Percentiles rank a stretch among this genome's conserved stretches.
Conservation (phyloP, 1,284 basidiomycete genomes). For the Hortiboletus rubellus region DNA sequence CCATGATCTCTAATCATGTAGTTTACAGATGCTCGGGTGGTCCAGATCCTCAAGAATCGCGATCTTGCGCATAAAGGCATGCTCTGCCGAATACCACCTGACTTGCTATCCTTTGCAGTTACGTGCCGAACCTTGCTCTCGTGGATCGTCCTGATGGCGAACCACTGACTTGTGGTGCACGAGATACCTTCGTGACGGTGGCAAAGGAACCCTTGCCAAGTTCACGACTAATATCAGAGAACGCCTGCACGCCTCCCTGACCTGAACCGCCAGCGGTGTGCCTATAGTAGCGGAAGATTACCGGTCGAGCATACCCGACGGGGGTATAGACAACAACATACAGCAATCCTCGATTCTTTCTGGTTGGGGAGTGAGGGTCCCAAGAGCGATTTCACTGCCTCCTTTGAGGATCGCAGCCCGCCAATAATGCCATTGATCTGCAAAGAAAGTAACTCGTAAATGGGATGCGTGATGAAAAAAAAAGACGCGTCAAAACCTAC, state of each 20-base stretch:
- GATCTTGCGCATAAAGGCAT: slow-evolving; percentile 72
- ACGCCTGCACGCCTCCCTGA: slow-evolving; percentile 53
- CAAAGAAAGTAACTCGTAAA: slow-evolving; percentile 2
- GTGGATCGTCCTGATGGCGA: slow-evolving; percentile 78
- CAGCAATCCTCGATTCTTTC: slow-evolving; percentile 32
- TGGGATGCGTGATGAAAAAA: slow-evolving; percentile 2
- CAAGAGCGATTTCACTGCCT: slow-evolving; percentile 83
- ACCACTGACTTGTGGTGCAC: slow-evolving; percentile 58
- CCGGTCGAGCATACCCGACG: neutral
- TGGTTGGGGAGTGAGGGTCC: slow-evolving; percentile 49
- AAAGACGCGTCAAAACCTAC: slow-evolving; percentile 47
- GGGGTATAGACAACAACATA: slow-evolving; percentile 7
- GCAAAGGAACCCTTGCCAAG: slow-evolving; percentile 55
- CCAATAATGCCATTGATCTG: slow-evolving; percentile 76
- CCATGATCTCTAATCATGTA: slow-evolving; percentile 72
- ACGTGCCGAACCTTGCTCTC: slow-evolving; percentile 45
- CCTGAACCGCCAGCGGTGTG: slow-evolving; percentile 53
- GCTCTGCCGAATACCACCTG: slow-evolving; percentile 25
- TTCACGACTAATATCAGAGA: slow-evolving; percentile 62
- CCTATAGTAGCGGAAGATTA: slow-evolving; percentile 34
- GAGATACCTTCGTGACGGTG: slow-evolving; percentile 69
- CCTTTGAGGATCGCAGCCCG: slow-evolving; percentile 63
- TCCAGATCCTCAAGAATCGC: slow-evolving; percentile 72
- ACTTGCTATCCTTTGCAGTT: slow-evolving; percentile 26
- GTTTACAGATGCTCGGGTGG: slow-evolving; percentile 80